phyloP scores from a whole-genome alignment of 2,329 filamentous ascomycete species.

The Venturia nashicola region DNA sequence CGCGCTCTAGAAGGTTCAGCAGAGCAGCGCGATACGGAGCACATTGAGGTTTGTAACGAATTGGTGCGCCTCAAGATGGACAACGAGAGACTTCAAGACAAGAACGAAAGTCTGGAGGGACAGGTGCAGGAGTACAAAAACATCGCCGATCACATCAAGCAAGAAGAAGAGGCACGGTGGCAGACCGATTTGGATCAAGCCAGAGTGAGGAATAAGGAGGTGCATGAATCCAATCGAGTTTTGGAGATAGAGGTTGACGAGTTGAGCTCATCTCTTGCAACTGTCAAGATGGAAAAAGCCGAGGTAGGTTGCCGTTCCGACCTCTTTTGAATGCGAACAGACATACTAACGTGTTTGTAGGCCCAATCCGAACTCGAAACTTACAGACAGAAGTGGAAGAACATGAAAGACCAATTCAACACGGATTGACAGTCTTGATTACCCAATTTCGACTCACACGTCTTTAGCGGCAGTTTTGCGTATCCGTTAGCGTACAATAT shows the following conservation, averaged over 20 bases:
- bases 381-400: constrained; percentile 37
- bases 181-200: constrained; percentile 79
- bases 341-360: constrained; percentile 20
- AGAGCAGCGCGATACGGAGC: constrained; percentile 79
- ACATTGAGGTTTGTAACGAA: constrained; percentile 81
- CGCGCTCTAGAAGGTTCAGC: constrained; percentile 77
- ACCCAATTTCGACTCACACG: neutral
- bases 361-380: constrained; percentile 35
- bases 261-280: constrained; percentile 83
- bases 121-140: constrained; percentile 76
- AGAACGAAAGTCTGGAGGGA: constrained; percentile 76
- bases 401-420: constrained; percentile 33
- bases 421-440: neutral
- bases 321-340: neutral
- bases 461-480: neutral
- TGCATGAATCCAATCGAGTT: constrained; percentile 82
- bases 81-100: constrained; percentile 78
- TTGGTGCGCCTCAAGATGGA: constrained; percentile 86
- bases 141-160: constrained; percentile 75
- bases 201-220: constrained; percentile 83
- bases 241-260: constrained; percentile 84
- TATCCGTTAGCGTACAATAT: neutral
- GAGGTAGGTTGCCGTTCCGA: constrained; percentile 52
- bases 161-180: constrained; percentile 72
- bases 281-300: constrained; percentile 88